Evolutionary conservation across 306 rosid genomes (phyloP).

Genomic region (Abrus pulchellus): DNA sequence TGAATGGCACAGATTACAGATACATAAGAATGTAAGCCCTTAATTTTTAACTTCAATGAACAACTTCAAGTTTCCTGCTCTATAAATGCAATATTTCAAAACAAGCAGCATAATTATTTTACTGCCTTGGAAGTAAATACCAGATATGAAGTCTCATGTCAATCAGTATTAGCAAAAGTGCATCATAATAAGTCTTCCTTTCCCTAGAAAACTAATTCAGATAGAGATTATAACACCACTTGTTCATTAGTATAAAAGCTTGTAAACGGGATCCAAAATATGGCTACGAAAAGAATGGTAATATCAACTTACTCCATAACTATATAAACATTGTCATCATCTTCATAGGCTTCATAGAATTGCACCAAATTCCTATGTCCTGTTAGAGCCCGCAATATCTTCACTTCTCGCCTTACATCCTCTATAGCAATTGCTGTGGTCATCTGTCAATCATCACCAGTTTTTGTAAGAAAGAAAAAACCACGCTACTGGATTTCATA

Average conservation of each 20-base stretch:
- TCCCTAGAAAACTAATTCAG: not conserved
- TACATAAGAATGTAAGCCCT: conserved; percentile 31
- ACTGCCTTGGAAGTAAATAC: not conserved
- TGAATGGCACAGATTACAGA: conserved; percentile 40
- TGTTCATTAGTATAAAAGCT: not conserved
- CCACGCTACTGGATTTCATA: conserved; percentile 14
- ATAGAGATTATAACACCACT: not conserved
- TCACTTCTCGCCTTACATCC: conserved; percentile 82
- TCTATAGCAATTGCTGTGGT: conserved; percentile 76
- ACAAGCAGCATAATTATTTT: not conserved
- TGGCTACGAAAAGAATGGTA: not conserved
- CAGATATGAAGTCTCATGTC: not conserved
- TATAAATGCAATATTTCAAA: not conserved
- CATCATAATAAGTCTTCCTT: not conserved
- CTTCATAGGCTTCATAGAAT: conserved; percentile 79
- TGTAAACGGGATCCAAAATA: conserved; percentile 1
- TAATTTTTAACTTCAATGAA: not conserved
- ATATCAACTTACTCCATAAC: conserved; percentile 78
- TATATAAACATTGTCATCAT: conserved; percentile 68
- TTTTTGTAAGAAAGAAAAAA: conserved; percentile 43
- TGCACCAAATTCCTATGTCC: conserved; percentile 81
- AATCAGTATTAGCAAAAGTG: not conserved
- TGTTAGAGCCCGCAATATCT: conserved; percentile 69
- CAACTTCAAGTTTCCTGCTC: not conserved
- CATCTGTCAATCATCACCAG: conserved; percentile 63